phyloP scores from a whole-genome alignment of 2,329 filamentous ascomycete species.

The Alternaria brassicae region DNA sequence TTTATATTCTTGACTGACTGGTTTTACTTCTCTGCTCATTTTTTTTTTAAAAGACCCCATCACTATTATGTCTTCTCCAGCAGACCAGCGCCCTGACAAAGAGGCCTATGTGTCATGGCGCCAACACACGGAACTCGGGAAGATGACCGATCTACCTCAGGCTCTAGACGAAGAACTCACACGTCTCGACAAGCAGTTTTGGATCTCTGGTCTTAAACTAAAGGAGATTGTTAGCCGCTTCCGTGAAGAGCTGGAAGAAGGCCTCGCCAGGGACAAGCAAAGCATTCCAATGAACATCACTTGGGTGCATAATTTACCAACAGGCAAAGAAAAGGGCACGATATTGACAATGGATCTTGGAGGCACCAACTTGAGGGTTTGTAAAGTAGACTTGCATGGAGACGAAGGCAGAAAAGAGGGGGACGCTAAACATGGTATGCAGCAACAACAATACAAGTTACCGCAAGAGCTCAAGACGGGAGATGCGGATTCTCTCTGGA shows the following conservation, averaged over 20 bases:
- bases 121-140: conserved; percentile 27
- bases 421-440: conserved; percentile 70
- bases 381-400: conserved; percentile 87
- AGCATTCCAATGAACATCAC: conserved; percentile 87
- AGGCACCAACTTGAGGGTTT: conserved; percentile 93
- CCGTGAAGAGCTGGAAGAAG: conserved; percentile 35
- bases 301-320: conserved; percentile 91
- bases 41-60: background rate
- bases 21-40: background rate
- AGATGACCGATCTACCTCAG: conserved; percentile 25
- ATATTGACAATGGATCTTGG: conserved; percentile 94
- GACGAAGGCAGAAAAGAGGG: conserved; percentile 74
- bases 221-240: conserved; percentile 35
- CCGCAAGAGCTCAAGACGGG: conserved; percentile 91
- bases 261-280: conserved; percentile 24
- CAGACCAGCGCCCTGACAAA: conserved; percentile 15
- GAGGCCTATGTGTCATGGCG: conserved; percentile 26
- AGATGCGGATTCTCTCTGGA: conserved; percentile 85
- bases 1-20: background rate
- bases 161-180: conserved; percentile 31
- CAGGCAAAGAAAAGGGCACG: conserved; percentile 84
- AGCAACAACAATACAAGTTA: conserved; percentile 95
- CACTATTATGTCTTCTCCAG: conserved; percentile 21
- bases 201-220: conserved; percentile 30
- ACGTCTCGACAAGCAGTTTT: conserved; percentile 33